These are phyloP conservation scores for Eragrostis curvula DNA, from an alignment of 176 grass and related monocot genomes.

Conservation along the genomic window DNA sequence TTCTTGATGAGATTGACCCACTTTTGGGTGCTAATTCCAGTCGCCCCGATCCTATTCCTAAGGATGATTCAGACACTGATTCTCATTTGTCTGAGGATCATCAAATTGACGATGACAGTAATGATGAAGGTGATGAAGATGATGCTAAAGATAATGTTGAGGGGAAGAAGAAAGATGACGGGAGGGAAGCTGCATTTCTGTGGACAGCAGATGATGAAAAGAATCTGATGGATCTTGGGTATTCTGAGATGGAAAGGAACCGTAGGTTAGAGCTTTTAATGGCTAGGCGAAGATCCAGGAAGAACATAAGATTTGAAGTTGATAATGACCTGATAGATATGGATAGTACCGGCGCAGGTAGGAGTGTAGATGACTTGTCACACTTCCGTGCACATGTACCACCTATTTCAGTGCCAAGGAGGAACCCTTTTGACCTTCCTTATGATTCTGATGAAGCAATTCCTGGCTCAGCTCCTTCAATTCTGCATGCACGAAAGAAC, in stretches of 20 bases:
- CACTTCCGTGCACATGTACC: constrained; percentile 58
- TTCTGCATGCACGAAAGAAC: constrained; percentile 66
- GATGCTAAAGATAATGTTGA: constrained; percentile 56
- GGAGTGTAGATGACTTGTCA: constrained; percentile 54
- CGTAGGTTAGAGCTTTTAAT: constrained; percentile 90
- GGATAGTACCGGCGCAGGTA: constrained; percentile 40
- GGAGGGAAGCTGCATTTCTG: constrained; percentile 59
- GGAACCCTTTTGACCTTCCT: constrained; percentile 81
- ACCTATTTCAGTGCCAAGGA: constrained; percentile 65
- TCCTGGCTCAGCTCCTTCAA: constrained; percentile 91
- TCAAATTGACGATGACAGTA: constrained; percentile 69
- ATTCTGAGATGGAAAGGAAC: constrained; percentile 93
- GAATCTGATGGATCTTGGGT: constrained; percentile 93
- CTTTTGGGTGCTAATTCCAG: constrained; percentile 56
- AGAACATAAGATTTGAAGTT: constrained; percentile 66
- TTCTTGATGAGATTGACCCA: constrained; percentile 90
- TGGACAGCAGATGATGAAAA: constrained; percentile 98
- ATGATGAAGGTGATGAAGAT: constrained; percentile 50
- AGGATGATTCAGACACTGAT: constrained; percentile 59
- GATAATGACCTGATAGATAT: constrained; percentile 61
- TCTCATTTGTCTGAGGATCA: constrained; percentile 61
- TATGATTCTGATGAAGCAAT: constrained; percentile 65
- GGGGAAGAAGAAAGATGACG: constrained; percentile 62
- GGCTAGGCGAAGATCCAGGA: constrained; percentile 84
- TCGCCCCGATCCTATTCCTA: constrained; percentile 37